Evolutionary conservation across 2,329 filamentous ascomycete species (phyloP), one percentile per base, ranked within the genome.

Genomic region (Xylariaceae sp.): DNA sequence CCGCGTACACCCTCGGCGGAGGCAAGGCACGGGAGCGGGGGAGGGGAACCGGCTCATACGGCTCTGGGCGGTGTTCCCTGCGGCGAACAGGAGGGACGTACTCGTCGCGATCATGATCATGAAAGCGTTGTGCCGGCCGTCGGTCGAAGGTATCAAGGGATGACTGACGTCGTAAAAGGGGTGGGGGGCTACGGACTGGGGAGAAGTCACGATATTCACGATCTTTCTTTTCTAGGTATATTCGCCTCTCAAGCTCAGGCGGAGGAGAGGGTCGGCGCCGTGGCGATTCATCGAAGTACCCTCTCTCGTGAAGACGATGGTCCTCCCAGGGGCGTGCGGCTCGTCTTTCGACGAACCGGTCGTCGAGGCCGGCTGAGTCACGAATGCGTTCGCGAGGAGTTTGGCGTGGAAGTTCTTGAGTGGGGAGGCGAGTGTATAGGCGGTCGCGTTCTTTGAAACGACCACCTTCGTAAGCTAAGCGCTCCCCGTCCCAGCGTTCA

Each of bases 111-210:
- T 86, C 78, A 51, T 76, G 65, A 39, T 86, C 78, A 51, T 76
- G 76, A 61, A 77, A 75, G 48, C 69, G 67, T 6, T 72, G 72
- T 2, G 72, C 67, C 1, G 88, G 86, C 31, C 84, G 84, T 47
- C 91, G 85, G 71, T 96, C 91, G 67, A 90, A 96, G 0, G 88
- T 95, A 70, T 96, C 91, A 40, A 96, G 78, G 50, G 90, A 95
- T 11, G 90, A 95, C 70, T 95, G 91, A 43, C 91, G 83, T 55
- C 91, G 83, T 49, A 94, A 67, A 60, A 91, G 78, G 32, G 78
- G 77, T 2, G 62, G 66, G 2, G 90, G 91, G 45, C 87, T 80
- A 35, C 79, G 77, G 51, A 76, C 72, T 2, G 79, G 80, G 7
- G 80, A 78, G 3, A 78, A 71, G 42, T 70, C 72, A 31, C 78